Evolutionary conservation across 768 basidiomycete genomes (phyloP).

Genomic region (Podaxis pistillaris): DNA sequence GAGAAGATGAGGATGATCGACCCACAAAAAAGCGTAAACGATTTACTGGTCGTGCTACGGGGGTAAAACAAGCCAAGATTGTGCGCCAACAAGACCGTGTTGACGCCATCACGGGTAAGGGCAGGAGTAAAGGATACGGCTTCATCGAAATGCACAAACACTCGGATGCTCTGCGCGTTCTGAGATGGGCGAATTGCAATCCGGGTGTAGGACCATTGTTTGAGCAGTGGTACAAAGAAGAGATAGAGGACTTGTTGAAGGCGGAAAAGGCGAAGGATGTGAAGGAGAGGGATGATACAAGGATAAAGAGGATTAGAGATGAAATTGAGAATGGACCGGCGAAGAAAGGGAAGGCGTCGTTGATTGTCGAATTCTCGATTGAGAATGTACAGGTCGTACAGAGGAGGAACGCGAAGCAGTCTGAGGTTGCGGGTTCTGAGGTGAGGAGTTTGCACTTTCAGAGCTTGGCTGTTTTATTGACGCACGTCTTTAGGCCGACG

Average conservation of each 20-base stretch:
- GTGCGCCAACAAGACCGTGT: conserved; percentile 88
- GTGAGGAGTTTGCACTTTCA: not conserved
- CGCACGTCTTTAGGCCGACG: not conserved
- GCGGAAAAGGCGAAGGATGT: conserved; percentile 62
- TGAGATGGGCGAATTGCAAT: conserved; percentile 96
- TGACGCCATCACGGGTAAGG: conserved; percentile 83
- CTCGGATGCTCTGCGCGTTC: conserved; percentile 84
- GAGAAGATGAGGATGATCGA: conserved; percentile 18
- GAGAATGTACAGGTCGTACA: conserved; percentile 92
- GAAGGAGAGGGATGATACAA: conserved; percentile 49
- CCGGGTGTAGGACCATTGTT: conserved; percentile 61
- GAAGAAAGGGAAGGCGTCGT: conserved; percentile 43
- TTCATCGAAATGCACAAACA: conserved; percentile 90
- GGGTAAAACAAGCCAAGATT: conserved; percentile 89
- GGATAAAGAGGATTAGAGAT: conserved; percentile 55
- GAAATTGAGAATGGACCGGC: conserved; percentile 44
- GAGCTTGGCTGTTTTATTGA: not conserved
- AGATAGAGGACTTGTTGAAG: conserved; percentile 59
- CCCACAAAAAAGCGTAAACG: conserved; percentile 23
- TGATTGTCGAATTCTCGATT: conserved; percentile 95
- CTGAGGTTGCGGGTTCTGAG: conserved; percentile 6
- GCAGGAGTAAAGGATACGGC: conserved; percentile 91
- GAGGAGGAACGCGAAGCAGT: conserved; percentile 48
- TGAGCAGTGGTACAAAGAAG: conserved; percentile 84
- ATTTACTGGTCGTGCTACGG: conserved; percentile 26